Base-by-base conservation (phyloP, 1,139 yeast species). In the Geotrichum aggregatum region DNA sequence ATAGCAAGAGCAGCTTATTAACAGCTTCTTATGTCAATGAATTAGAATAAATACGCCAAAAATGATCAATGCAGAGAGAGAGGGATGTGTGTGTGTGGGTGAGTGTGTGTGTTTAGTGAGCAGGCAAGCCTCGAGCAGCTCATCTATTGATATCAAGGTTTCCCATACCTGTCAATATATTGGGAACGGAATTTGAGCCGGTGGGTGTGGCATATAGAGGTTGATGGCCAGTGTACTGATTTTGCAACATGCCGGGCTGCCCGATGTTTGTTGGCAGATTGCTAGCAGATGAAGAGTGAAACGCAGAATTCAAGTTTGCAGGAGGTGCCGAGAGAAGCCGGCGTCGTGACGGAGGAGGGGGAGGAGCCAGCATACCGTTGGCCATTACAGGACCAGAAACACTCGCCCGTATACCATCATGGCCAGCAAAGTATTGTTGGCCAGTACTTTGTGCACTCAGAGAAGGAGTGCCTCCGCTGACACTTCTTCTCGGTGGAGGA, bases 131-230 rank as follows among this genome's bases (percentile, higher is more conserved):
- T 11, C 6, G 7, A 18, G 3, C n/a, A 14, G 14, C 13, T 34
- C 30, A 45, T 45, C 47, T 43, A 43, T 35, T 35, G 31, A 50
- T 24, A 33, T 42, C 42, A 2, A 50, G 43, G 35, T 50, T 50
- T 18, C 40, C 41, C 53, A 50, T 50, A 7, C 45, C 47, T 18
- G 44, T 50, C 24, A 50, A 44, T 14, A 48, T 14, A 30, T 45
- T 50, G 16, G 53, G 53, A n/a, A 50, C 53, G 21, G 53, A 50
- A 34, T 40, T 50, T 6, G 53, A 50, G 13, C 43, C 47, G 1
- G 46, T 26, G 11, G 53, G 49, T 16, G 41, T 18, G 26, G 49
- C 18, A 31, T 50, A 50, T 21, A 50, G 22, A 19, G 39, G 34
- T 21, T 35, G 53, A 40, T 38, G 40, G 21, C 49, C 49, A 4